Evolutionary conservation across 495 filamentous ascomycete genomes (phyloP).

Genomic region (Chlorociboria aeruginascens): DNA sequence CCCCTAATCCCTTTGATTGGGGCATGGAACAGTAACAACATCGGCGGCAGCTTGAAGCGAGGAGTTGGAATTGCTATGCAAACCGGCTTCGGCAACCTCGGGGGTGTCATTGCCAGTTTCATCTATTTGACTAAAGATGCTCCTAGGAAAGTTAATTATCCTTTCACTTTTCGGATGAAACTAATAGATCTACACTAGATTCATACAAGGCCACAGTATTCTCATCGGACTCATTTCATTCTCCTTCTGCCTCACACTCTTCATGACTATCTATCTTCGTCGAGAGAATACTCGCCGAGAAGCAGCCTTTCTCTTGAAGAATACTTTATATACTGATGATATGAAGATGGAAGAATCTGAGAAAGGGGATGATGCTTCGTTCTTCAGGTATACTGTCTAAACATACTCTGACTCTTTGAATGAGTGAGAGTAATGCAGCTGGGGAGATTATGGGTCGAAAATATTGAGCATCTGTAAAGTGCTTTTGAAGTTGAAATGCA

Average conservation of each 20-base stretch:
- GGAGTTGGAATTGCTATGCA: slow-evolving; percentile 70
- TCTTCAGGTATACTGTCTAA: slow-evolving; percentile 10
- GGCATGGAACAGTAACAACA: slow-evolving; percentile 74
- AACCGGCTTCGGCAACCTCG: slow-evolving; percentile 66
- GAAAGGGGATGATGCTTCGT: slow-evolving; percentile 9
- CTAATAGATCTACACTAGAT: not conserved
- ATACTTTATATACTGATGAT: slow-evolving; percentile 4
- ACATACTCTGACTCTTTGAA: too few species aligned
- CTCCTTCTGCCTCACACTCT: slow-evolving; percentile 4
- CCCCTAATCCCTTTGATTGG: slow-evolving; percentile 61
- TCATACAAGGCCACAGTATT: slow-evolving; percentile 8
- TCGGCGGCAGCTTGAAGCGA: slow-evolving; percentile 67
- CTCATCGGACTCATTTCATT: slow-evolving; percentile 19
- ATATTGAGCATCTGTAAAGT: too few species aligned
- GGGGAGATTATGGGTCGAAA: too few species aligned
- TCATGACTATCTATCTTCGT: slow-evolving; percentile 9
- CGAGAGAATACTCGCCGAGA: slow-evolving; percentile 9
- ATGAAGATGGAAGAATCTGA: slow-evolving; percentile 7
- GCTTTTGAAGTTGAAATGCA: too few species aligned
- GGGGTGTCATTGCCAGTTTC: slow-evolving; percentile 55
- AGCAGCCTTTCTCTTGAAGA: not conserved
- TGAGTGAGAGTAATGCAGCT: too few species aligned
- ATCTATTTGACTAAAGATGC: slow-evolving; percentile 45
- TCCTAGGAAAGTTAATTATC: slow-evolving; percentile 38
- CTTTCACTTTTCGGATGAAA: not conserved